Base-by-base conservation (phyloP, 202 grass and related monocot species). In the Zoysia matrella region DNA sequence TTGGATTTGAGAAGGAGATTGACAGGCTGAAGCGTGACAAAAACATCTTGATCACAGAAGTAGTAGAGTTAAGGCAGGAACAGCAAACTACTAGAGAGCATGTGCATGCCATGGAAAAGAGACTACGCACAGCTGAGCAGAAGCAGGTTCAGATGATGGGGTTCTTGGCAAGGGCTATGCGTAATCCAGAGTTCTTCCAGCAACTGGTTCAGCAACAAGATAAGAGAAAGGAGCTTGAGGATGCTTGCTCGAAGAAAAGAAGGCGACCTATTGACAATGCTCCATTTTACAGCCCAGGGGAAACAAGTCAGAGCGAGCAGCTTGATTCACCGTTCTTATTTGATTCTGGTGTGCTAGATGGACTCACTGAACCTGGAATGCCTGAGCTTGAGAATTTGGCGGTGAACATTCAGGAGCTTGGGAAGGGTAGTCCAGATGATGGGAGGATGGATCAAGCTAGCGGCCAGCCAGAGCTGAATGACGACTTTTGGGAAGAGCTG, bases 211-310 rank as follows among this genome's bases (percentile, higher is more conserved):
- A 97, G 69, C 85, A 94, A 74, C 87, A 94, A 79, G 86, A 89
- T 64, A 89, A 87, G 88, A 97, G 84, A 22, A 97, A 93, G 75
- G 88, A 91, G 68, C 84, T 97, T 6, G 90, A 94, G 68, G 90
- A 93, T 84, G 88, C 84, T 54, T 88, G 92, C 70, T 94, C 95
- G 0, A 95, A 93, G 92, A 98, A 98, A 88, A 80, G 95, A 84
- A 90, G 88, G 47, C 80, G 90, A 2, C 80, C 90, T 47, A 93
- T 98, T 79, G 92, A 91, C 60, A 72, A 73, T 46, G 8, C 56
- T 62, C 79, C 90, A 49, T 92, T 78, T 61, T 87, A 77, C 73
- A 71, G 11, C 47, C 65, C 71, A 36, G 88, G 42, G 45, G 73
- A 84, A 82, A 60, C 77, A 45, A 94, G 36, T 67, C 67, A 87